phyloP scores from a whole-genome alignment of 768 basidiomycete genomes.

The Xerocomellus intermedius region DNA sequence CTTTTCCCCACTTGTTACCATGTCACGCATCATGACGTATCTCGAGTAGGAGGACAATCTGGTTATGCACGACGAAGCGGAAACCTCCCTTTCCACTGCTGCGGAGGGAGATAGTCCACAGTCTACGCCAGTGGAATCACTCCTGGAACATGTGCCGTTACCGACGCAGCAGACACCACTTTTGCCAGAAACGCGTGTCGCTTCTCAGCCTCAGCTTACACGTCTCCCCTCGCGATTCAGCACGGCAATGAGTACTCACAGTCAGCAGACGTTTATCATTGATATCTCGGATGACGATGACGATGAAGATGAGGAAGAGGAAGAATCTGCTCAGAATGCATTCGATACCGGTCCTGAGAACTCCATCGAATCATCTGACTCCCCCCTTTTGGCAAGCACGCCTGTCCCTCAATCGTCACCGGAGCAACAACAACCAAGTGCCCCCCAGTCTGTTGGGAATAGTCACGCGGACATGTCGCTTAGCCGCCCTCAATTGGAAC shows the following conservation, averaged over 20 bases:
- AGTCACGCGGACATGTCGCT: constrained; percentile 1
- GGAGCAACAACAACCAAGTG: background rate
- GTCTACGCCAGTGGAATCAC: constrained; percentile 2
- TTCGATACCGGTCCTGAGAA: background rate
- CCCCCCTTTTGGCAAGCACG: background rate
- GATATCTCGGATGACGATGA: constrained; percentile 34
- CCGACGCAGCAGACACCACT: background rate
- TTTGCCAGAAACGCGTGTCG: constrained; percentile 8
- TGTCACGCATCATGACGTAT: constrained; percentile 6
- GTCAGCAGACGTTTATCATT: constrained; percentile 29
- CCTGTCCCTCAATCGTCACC: background rate
- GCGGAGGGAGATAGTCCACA: constrained; percentile 1
- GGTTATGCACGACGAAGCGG: constrained; percentile 5
- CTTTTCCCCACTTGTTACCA: constrained; percentile 20
- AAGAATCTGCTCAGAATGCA: background rate
- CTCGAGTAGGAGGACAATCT: constrained; percentile 16
- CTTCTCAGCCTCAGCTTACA: constrained; percentile 4
- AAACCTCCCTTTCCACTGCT: background rate
- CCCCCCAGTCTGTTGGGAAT: constrained; percentile 1
- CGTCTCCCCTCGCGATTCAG: constrained; percentile 27
- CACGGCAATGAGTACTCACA: constrained; percentile 21
- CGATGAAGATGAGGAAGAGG: constrained; percentile 24
- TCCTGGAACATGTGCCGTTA: background rate
- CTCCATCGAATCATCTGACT: background rate
- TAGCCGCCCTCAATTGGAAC: constrained; percentile 27